These are phyloP conservation scores for Penicillium sp. DNA, from an alignment of 2,329 filamentous ascomycete genomes.

Conservation along the genomic window DNA sequence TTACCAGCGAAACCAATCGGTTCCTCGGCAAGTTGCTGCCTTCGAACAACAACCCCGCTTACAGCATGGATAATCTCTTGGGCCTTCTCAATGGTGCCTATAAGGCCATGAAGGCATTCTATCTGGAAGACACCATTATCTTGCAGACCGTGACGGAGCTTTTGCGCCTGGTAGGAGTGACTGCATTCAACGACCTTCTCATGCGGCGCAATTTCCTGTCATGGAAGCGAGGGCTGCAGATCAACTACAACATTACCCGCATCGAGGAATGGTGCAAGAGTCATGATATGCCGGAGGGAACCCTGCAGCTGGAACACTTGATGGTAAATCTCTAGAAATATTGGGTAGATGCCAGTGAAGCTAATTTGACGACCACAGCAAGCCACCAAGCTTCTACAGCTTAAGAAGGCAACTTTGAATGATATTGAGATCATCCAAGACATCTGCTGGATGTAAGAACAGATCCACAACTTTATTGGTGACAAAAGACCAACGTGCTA, in stretches of 20 bases:
- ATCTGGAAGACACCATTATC: constrained; percentile 93
- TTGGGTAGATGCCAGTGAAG: background rate
- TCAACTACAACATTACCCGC: constrained; percentile 99
- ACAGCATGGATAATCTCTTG: constrained; percentile 98
- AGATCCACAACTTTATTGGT: background rate
- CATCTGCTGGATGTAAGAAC: constrained; percentile 97
- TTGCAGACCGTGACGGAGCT: constrained; percentile 94
- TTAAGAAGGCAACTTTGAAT: constrained; percentile 98
- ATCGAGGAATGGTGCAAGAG: constrained; percentile 99
- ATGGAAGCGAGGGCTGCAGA: constrained; percentile 98
- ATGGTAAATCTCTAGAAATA: constrained; percentile 63
- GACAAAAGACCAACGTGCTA: constrained; percentile 1
- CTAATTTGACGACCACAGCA: constrained; percentile 55
- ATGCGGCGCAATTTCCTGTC: constrained; percentile 98
- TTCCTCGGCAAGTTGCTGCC: constrained; percentile 97
- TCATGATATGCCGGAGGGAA: constrained; percentile 98
- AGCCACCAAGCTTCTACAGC: constrained; percentile 94
- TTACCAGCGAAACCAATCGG: constrained; percentile 96
- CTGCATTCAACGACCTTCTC: constrained; percentile 95
- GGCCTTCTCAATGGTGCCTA: constrained; percentile 95
- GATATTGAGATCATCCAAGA: constrained; percentile 99
- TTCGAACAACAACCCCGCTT: constrained; percentile 86
- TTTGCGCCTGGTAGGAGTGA: constrained; percentile 88
- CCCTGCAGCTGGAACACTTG: constrained; percentile 92
- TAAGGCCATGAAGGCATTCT: constrained; percentile 98